Percentiles rank a stretch among this genome's conserved stretches.
Evolutionary conservation across 108 stramenopile genomes (phyloP).

Genomic region (Cylindrotheca closterium): DNA sequence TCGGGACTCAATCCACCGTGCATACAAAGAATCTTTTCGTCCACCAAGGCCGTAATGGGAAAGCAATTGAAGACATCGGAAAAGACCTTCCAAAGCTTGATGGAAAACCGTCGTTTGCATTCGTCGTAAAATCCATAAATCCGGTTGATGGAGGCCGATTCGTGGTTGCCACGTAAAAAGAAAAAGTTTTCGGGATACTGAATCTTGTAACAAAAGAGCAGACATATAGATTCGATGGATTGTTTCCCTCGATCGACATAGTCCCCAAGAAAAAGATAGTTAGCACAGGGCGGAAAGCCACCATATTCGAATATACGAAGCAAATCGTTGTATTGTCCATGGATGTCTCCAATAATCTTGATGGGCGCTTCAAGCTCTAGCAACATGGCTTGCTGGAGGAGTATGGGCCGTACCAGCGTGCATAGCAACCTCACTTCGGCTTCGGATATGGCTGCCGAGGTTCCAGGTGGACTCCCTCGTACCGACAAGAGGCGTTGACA

Average conservation of each 20-base stretch:
- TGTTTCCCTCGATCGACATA: slow-evolving; percentile 99
- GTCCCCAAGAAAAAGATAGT: slow-evolving; percentile 98
- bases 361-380: slow-evolving; percentile 97
- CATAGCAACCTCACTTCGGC: slow-evolving; percentile 82
- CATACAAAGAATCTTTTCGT: slow-evolving; percentile 99
- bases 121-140: slow-evolving; percentile 99
- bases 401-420: slow-evolving; percentile 67
- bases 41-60: slow-evolving; percentile 97
- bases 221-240: slow-evolving; percentile 94
- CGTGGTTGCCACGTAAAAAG: slow-evolving; percentile 97
- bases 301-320: slow-evolving; percentile 97
- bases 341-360: slow-evolving; percentile 98
- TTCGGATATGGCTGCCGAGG: slow-evolving; percentile 68
- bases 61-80: slow-evolving; percentile 99
- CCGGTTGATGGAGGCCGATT: slow-evolving; percentile 97
- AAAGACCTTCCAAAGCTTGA: slow-evolving; percentile 99
- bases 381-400: slow-evolving; percentile 98
- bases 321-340: slow-evolving; percentile 97
- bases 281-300: slow-evolving; percentile 95
- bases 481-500: slow-evolving; percentile 71
- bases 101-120: slow-evolving; percentile 94
- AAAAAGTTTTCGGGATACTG: slow-evolving; percentile 99
- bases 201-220: slow-evolving; percentile 97
- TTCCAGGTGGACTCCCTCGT: slow-evolving; percentile 78
- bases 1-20: slow-evolving; percentile 98